Evolutionary conservation across 495 filamentous ascomycete species (phyloP).

Genomic region (Aspergillus steynii): DNA sequence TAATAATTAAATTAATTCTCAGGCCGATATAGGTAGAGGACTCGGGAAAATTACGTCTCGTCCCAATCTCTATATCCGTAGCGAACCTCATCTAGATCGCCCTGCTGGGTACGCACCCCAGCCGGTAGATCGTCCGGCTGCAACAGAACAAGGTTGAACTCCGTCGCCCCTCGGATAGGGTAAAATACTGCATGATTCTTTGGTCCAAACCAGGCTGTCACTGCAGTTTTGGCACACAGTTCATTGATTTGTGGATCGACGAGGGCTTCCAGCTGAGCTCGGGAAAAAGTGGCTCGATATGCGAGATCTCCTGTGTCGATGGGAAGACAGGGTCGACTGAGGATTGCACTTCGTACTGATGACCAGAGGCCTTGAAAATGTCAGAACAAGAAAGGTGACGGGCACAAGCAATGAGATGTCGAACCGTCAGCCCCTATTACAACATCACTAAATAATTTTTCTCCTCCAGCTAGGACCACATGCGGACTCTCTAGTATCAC

Average conservation of each 20-base stretch:
- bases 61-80: conserved; percentile 19
- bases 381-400: not conserved
- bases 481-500: not conserved
- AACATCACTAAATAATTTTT: conserved; percentile 11
- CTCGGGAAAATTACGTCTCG: conserved; percentile 3
- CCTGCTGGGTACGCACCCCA: conserved; percentile 5
- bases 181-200: conserved; percentile 61
- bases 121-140: conserved; percentile 61
- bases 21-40: not conserved
- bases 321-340: conserved; percentile 38
- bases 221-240: conserved; percentile 3
- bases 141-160: conserved; percentile 65
- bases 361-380: conserved; percentile 39
- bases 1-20: conserved; percentile 5
- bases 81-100: conserved; percentile 14
- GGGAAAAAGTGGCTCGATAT: conserved; percentile 50
- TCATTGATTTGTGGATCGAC: conserved; percentile 13
- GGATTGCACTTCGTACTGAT: conserved; percentile 37
- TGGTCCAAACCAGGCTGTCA: conserved; percentile 59
- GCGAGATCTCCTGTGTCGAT: conserved; percentile 62
- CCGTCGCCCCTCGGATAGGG: conserved; percentile 51
- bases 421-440: conserved; percentile 20
- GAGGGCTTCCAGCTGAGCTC: conserved; percentile 14
- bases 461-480: conserved; percentile 9
- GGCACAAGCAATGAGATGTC: not conserved